Base-by-base conservation (phyloP, 192 early-diverging fungal species). In the Gaertneriomyces sp. region DNA sequence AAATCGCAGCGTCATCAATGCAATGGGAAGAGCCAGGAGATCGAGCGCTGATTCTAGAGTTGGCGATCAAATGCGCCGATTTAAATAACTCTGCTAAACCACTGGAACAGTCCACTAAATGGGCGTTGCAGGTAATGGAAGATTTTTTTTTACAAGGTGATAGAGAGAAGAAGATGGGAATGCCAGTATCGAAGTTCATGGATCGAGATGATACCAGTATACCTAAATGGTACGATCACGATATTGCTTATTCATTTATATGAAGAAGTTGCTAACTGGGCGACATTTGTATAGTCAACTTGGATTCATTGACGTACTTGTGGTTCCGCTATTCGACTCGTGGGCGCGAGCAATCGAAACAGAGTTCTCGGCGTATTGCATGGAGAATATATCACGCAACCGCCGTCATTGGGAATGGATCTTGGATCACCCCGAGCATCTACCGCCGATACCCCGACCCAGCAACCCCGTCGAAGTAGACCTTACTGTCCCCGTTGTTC, bases 121-220 rank as follows among this genome's bases (percentile, higher is more conserved):
- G 84, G 84, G 74, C 80, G 6, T 72, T 70, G 45, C 58, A 58
- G 53, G 77, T 85, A 17, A 81, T 85, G 81, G 76, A 85, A 54
- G 83, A 85, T 55, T 85, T 85, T 57, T 85, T 81, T 67, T 45
- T 73, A 19, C 81, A 82, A 76, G 83, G 84, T 14, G 84, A 85
- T 51, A 53, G 74, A 9, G 84, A 85, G 58, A 44, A 69, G 33
- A 54, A 69, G 17, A 54, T 79, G 8, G 84, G 84, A 7, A 42
- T 85, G 19, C 80, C 82, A 39, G 79, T 85, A 4, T 81, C 81
- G 10, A 83, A 78, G 69, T 85, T 85, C 60, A 84, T 84, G 81
- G 84, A 85, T 61, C 60, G 84, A 16, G 61, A 75, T 42, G 79
- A 83, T 50, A 79, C 80, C 40, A 81, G 79, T 51, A 76, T 85